Base-by-base conservation (phyloP, 345 rosid genomes). In the Lumnitzera littorea region DNA sequence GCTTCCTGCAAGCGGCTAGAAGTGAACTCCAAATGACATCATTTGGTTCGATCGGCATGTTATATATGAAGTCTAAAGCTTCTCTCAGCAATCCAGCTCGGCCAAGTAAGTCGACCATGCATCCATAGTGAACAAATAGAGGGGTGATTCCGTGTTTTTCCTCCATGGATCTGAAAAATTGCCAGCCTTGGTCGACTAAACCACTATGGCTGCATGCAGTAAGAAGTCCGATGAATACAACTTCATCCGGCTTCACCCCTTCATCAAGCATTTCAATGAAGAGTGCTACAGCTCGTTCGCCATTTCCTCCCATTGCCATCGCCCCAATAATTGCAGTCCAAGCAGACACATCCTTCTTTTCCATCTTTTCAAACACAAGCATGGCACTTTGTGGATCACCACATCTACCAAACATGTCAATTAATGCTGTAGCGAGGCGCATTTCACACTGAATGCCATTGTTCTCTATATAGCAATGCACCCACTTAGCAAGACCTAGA, bases 281-380 rank as follows among this genome's bases (percentile, higher is more conserved):
- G 58, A 86, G 83, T 62, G 76, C 73, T 36, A 83, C 57, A 2
- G 89, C 85, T 27, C 43, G 58, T 55, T 62, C 46, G 2, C 85
- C 82, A 3, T 74, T 73, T 65, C 92, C 89, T 55, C 78, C 68
- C 62, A 78, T 74, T 48, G 89, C 85, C 82, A 76, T 86, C 5
- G 77, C 78, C 57, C 85, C 71, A 24, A 86, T 81, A 64, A 83
- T 86, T 13, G 82, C 87, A 55, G 89, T 86, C 92, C 92, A 83
- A 62, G 92, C 85, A 6, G 84, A 79, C 49, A 83, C 81, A 64
- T 86, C 92, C 70, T 68, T 81, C 60, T 69, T 64, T 47, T 56
- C 73, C 82, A 86, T 72, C 55, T 63, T 51, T 54, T 64, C 11
- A 20, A 86, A 86, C 24, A 83, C 68, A 53, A 50, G 77, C 81